Percentiles rank a stretch among this genome's conserved stretches.
Evolutionary conservation across 2,329 filamentous ascomycete genomes (phyloP).

Genomic region (Grosmannia serpens): DNA sequence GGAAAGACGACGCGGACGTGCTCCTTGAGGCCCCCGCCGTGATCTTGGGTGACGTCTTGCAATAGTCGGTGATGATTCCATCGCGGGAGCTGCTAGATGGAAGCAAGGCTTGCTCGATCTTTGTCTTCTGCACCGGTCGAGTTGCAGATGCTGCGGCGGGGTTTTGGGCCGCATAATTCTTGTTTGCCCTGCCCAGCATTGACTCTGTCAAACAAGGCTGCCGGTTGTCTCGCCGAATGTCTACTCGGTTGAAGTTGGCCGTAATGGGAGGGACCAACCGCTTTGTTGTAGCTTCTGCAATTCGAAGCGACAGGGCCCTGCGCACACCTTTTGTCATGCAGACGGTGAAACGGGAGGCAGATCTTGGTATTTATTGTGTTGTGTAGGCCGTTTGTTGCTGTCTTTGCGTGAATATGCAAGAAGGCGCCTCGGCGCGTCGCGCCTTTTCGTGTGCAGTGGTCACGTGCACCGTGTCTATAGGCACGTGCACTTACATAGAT

Average conservation of each 20-base stretch:
- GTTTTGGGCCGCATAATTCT: constrained; percentile 24
- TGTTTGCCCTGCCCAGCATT: constrained; percentile 20
- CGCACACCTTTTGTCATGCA: constrained; percentile 15
- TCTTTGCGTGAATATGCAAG: not conserved
- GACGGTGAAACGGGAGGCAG: constrained; percentile 2
- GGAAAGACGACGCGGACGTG: constrained; percentile 18
- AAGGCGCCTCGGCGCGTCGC: not conserved
- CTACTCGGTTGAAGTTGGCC: not conserved
- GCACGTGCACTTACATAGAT: not conserved
- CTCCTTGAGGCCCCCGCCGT: constrained; percentile 8
- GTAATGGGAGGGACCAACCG: not conserved
- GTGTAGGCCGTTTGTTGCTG: not conserved
- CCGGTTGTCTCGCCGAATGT: not conserved
- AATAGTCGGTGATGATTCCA: constrained; percentile 21
- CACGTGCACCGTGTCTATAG: not conserved
- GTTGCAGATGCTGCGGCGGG: constrained; percentile 6
- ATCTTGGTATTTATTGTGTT: not conserved
- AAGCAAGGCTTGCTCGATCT: constrained; percentile 40
- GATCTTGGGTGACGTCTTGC: not conserved
- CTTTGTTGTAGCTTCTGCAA: constrained; percentile 6
- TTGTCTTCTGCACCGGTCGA: constrained; percentile 14
- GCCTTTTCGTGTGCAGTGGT: not conserved
- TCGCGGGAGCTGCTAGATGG: constrained; percentile 44
- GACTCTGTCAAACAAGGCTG: constrained; percentile 9
- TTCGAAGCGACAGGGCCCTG: constrained; percentile 10